phyloP scores from a whole-genome alignment of 2,329 filamentous ascomycete genomes.

The Fusarium chaquense region DNA sequence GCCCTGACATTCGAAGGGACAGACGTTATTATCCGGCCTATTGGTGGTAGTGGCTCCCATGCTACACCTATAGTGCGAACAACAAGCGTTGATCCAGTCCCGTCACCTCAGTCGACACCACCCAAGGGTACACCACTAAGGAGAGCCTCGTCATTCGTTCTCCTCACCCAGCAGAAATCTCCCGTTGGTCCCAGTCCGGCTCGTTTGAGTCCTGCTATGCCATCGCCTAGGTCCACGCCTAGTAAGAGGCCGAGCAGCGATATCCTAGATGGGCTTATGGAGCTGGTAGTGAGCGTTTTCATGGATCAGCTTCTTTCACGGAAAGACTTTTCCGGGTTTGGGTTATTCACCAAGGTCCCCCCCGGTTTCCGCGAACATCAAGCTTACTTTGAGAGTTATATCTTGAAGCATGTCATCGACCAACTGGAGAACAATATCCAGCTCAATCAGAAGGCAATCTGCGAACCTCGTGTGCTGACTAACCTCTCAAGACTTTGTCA shows the following conservation, averaged over 20 bases:
- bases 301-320: constrained; percentile 85
- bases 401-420: constrained; percentile 80
- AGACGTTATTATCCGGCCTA: constrained; percentile 84
- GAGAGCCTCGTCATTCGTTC: constrained; percentile 89
- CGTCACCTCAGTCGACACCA: constrained; percentile 60
- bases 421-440: constrained; percentile 78
- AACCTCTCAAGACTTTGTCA: constrained; percentile 85
- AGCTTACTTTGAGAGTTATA: constrained; percentile 92
- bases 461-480: constrained; percentile 84
- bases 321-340: constrained; percentile 92
- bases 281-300: constrained; percentile 83
- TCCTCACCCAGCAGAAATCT: constrained; percentile 79
- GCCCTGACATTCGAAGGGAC: constrained; percentile 86
- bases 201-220: constrained; percentile 63
- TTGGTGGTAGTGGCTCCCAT: constrained; percentile 66
- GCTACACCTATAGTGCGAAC: constrained; percentile 80
- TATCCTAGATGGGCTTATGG: constrained; percentile 80
- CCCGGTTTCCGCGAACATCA: constrained; percentile 95
- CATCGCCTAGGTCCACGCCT: constrained; percentile 59
- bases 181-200: constrained; percentile 69
- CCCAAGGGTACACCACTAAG: constrained; percentile 72
- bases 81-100: constrained; percentile 66
- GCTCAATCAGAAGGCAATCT: constrained; percentile 76
- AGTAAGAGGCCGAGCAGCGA: constrained; percentile 71
- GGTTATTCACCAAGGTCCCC: constrained; percentile 86